Conservation (phyloP, 2,329 filamentous ascomycete genomes). For the Myriangium duriaei region DNA sequence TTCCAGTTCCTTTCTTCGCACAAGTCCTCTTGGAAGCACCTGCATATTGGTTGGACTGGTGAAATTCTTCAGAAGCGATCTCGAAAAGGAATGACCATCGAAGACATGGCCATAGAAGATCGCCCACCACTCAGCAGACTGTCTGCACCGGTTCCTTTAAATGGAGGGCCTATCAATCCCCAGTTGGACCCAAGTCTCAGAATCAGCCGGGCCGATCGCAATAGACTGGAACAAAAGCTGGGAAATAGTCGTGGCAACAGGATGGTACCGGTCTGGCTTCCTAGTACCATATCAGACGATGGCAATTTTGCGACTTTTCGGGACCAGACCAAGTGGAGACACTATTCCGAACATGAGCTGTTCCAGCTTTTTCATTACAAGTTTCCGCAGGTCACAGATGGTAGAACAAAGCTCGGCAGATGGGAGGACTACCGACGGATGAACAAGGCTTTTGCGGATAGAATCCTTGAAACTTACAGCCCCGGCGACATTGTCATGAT, state of each 20-base stretch:
- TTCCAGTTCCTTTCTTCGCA: slow-evolving; percentile 80
- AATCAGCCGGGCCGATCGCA: slow-evolving; percentile 57
- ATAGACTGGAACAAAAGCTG: slow-evolving; percentile 61
- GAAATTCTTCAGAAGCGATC: slow-evolving; percentile 38
- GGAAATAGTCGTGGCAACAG: slow-evolving; percentile 60
- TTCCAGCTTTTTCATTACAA: slow-evolving; percentile 96
- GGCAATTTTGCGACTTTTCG: slow-evolving; percentile 58
- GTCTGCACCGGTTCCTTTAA: slow-evolving; percentile 66
- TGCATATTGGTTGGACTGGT: slow-evolving; percentile 86
- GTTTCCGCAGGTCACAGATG: slow-evolving; percentile 80
- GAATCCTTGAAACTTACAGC: slow-evolving; percentile 78
- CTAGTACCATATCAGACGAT: slow-evolving; percentile 57
- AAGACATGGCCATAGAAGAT: slow-evolving; percentile 30
- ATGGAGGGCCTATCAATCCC: slow-evolving; percentile 28
- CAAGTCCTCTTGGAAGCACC: slow-evolving; percentile 78
- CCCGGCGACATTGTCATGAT: slow-evolving; percentile 86
- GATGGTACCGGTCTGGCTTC: slow-evolving; percentile 80
- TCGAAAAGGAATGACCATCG: slow-evolving; percentile 28
- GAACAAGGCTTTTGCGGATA: slow-evolving; percentile 85
- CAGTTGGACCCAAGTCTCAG: slow-evolving; percentile 47
- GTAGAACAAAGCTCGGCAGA: slow-evolving; percentile 63
- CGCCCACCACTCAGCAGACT: slow-evolving; percentile 51
- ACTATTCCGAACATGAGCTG: slow-evolving; percentile 81
- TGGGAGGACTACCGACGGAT: slow-evolving; percentile 91
- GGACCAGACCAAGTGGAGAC: slow-evolving; percentile 75